A percentile compares a stretch with the other conserved stretches of the same genome.
phyloP scores from a whole-genome alignment of 352 stramenopile genomes.

The Phytophthora hibernalis region DNA sequence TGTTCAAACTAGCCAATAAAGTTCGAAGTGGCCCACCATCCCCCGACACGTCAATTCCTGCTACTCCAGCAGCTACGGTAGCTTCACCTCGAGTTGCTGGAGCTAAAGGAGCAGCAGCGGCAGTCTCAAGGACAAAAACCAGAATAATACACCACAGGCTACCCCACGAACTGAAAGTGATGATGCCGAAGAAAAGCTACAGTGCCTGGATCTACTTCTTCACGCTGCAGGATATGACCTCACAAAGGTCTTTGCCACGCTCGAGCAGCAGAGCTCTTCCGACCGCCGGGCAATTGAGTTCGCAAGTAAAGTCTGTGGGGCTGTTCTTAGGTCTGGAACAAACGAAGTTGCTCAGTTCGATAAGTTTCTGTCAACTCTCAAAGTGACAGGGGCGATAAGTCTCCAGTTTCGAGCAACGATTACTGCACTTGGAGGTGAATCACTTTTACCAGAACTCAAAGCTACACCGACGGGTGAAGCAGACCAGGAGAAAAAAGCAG shows the following conservation, averaged over 20 bases:
- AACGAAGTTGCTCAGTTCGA: conserved; percentile 25
- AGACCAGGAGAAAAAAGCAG: conserved; percentile 8
- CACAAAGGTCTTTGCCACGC: conserved; percentile 31
- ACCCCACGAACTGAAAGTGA: conserved; percentile 32
- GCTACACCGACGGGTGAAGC: conserved; percentile 1
- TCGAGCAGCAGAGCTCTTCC: conserved; percentile 32
- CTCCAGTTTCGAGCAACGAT: conserved; percentile 48
- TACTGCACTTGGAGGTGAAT: conserved; percentile 31
- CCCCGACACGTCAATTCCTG: conserved; percentile 4
- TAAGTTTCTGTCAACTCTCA: conserved; percentile 48
- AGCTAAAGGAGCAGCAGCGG: conserved; percentile 10
- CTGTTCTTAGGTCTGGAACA: conserved; percentile 23
- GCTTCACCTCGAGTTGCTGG: conserved; percentile 21
- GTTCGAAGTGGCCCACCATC: not conserved
- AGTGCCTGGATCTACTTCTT: conserved; percentile 48
- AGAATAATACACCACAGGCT: conserved; percentile 33
- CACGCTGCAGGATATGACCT: conserved; percentile 41
- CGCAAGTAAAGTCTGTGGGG: conserved; percentile 42
- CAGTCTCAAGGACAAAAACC: conserved; percentile 37
- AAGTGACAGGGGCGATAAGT: conserved; percentile 49
- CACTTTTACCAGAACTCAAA: conserved; percentile 42
- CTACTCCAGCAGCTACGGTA: not conserved
- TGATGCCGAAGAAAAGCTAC: conserved; percentile 18
- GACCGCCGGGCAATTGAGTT: conserved; percentile 43
- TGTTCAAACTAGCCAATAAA: conserved; percentile 28